Evolutionary conservation across 768 basidiomycete species (phyloP), one percentile per base, ranked within the genome.

Genomic region (Boletus subcaerulescens): DNA sequence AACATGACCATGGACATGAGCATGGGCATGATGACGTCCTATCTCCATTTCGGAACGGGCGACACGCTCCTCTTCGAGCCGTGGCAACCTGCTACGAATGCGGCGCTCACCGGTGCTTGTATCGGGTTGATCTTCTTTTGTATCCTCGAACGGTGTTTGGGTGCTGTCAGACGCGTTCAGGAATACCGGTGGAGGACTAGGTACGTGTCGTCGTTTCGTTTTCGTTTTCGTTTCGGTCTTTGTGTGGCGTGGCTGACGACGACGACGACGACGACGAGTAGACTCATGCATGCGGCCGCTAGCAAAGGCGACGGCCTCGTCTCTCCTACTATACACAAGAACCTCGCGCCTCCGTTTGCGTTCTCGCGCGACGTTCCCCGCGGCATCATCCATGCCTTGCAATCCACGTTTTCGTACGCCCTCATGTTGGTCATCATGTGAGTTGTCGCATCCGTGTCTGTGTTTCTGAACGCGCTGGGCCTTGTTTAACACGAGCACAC

Each of bases 381-480:
- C 38, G 91, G 91, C 0, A 65, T 80, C 3, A 60, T 91, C 35
- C 82, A 84, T 59, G 80, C 80, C 9, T 51, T 83, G 20, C 89
- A 92, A 55, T 76, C 82, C 41, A 68, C 83, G n/a, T 60, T 93
- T 15, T 73, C 72, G 29, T 94, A 90, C 62, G 59, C 76, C 5
- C 78, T 94, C 53, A 95, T 96, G 93, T 68, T 92, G 66, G 83
- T 81, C 8, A 78, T 89, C 62, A 92, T 92, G 89, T 91, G 70
- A 70, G 85, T 41, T 41, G 10, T 9, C 8, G 12, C 35, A 41
- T 4, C 7, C n/a, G n/a, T n/a, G 12, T n/a, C 38, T 22, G 43
- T 6, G 4, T 13, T 17, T 26, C 38, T 54, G 31, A 29, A 45
- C 18, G 42, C 15, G 32, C n/a, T n/a, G n/a, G n/a, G 39, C 7